Evolutionary conservation across 2,329 filamentous ascomycete genomes (phyloP), one percentile per base, ranked within the genome.

Genomic region (Tolypocladium pustulatum): DNA sequence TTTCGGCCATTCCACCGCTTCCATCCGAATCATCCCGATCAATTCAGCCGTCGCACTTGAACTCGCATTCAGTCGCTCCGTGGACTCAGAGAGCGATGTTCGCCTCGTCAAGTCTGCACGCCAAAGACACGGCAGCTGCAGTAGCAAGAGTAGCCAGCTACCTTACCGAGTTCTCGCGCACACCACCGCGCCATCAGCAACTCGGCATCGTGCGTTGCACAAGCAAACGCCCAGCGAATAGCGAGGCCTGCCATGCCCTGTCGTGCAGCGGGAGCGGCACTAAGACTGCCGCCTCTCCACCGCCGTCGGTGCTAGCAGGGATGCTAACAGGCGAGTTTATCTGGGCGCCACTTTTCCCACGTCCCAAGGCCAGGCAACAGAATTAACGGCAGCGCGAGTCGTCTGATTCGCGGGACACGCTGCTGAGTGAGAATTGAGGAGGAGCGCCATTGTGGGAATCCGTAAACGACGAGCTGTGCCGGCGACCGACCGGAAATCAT

Each of bases 301-400:
- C 30, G 30, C 6, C 49, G 2, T 36, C 30, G 2, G 30, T 34
- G 49, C 41, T 57, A 46, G 55, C 54, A 56, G 34, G 37, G 27
- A n/a, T 40, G 38, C 51, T 55, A n/a, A 52, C 36, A 37, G 56
- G 22, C 55, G 54, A 61, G 37, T 41, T 60, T 53, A 49, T 55
- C 34, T 56, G 58, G 58, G 43, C 43, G 58, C 25, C 38, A 43
- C 40, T 43, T 34, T 46, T 56, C 57, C 25, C 46, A 30, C 37
- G 22, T 43, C 34, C 37, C 41, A 57, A 34, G 52, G 61, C 59
- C 57, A 63, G 62, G 61, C 62, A 63, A 43, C 61, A 63, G 61
- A 57, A 62, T 61, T 57, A 61, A 55, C 12, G 52, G 55, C 57
- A 58, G 59, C 30, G 30, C 49, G 30, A 10, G 17, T 6, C 49